These are phyloP conservation scores for Phycomyces blakesleeanus DNA, from an alignment of 192 early-diverging fungal genomes.

Conservation along the genomic window DNA sequence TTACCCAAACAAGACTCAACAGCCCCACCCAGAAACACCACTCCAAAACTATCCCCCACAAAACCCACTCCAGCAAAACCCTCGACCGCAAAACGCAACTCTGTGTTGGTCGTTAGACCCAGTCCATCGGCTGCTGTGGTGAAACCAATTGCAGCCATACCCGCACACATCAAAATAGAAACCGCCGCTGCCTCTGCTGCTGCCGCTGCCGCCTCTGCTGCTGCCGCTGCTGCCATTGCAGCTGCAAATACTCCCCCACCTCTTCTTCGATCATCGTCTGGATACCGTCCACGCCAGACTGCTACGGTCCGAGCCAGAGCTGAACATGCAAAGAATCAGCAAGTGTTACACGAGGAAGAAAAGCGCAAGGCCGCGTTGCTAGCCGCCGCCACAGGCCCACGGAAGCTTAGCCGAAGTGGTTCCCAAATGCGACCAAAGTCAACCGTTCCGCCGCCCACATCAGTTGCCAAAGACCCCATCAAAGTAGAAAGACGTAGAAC, in stretches of 20 bases:
- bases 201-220: background rate
- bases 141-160: no score
- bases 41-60: no score
- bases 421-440: background rate
- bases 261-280: background rate
- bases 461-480: background rate
- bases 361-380: constrained; percentile 10
- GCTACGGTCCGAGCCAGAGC: constrained; percentile 24
- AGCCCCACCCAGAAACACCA: no score
- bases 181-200: background rate
- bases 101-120: no score
- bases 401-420: background rate
- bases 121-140: no score
- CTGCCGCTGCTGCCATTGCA: background rate
- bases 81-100: no score
- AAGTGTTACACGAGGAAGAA: constrained; percentile 12
- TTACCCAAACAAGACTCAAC: no score
- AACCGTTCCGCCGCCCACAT: background rate
- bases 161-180: no score
- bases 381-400: background rate
- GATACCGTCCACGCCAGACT: constrained; percentile 13
- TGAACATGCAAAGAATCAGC: constrained; percentile 22
- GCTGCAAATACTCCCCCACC: background rate
- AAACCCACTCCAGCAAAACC: no score
- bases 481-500: background rate